A percentile compares a stretch with the other conserved stretches of the same genome.
phyloP scores from a whole-genome alignment of 1,284 basidiomycete species.

The Sporisorium reilianum region DNA sequence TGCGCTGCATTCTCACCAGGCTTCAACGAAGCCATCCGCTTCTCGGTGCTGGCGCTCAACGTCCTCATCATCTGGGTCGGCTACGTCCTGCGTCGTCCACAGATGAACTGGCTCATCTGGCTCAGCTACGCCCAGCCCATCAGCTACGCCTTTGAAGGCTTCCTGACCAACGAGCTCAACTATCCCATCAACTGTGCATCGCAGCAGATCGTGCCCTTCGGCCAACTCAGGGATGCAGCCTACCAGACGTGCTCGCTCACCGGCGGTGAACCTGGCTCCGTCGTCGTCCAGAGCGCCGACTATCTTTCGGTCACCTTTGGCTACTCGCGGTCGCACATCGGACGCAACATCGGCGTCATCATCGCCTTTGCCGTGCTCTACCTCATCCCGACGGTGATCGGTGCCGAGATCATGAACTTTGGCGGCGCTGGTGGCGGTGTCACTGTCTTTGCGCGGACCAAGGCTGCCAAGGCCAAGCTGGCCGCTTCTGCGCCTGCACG shows the following conservation, averaged over 20 bases:
- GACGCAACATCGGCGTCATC: conserved; percentile 72
- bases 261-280: conserved; percentile 70
- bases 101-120: conserved; percentile 81
- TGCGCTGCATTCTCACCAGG: conserved; percentile 69
- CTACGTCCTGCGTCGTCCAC: conserved; percentile 74
- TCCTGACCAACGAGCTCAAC: conserved; percentile 72
- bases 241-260: conserved; percentile 70
- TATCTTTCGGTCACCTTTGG: conserved; percentile 75
- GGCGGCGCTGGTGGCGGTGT: conserved; percentile 57
- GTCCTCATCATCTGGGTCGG: conserved; percentile 54
- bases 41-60: conserved; percentile 53
- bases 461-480: conserved; percentile 35
- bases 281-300: conserved; percentile 71
- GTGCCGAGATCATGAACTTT: conserved; percentile 53
- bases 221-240: conserved; percentile 18
- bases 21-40: conserved; percentile 49
- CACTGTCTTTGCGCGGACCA: conserved; percentile 61
- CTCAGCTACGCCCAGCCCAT: conserved; percentile 69
- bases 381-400: conserved; percentile 59
- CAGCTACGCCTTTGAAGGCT: conserved; percentile 82
- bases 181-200: conserved; percentile 47
- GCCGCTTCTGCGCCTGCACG: conserved; percentile 14
- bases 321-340: conserved; percentile 73
- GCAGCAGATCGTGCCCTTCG: conserved; percentile 32
- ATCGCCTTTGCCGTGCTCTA: conserved; percentile 64